Percentiles rank a stretch among this genome's conserved stretches.
Evolutionary conservation across 768 basidiomycete genomes (phyloP).

Genomic region (Leccinum aurantiacum): DNA sequence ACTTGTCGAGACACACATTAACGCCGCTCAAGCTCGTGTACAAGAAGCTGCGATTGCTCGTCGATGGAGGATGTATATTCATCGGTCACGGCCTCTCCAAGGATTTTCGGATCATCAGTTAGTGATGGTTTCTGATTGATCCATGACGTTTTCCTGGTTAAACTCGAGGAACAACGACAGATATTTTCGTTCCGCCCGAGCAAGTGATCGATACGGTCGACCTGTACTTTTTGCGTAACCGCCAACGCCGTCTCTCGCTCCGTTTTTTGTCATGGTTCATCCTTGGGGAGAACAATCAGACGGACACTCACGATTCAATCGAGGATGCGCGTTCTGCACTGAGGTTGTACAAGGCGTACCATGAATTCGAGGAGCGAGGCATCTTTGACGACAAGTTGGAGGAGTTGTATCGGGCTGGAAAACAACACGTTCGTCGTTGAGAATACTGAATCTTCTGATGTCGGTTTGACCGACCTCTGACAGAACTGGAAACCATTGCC

Average conservation of each 20-base stretch:
- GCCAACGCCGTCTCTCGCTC: slow-evolving; percentile 86
- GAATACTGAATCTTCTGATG: not conserved
- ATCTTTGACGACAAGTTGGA: slow-evolving; percentile 88
- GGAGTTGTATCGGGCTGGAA: slow-evolving; percentile 75
- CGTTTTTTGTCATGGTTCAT: slow-evolving; percentile 95
- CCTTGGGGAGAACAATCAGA: slow-evolving; percentile 89
- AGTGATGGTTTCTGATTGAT: slow-evolving; percentile 29
- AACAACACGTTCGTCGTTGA: slow-evolving; percentile 58
- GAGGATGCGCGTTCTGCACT: slow-evolving; percentile 92
- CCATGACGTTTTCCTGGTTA: not conserved
- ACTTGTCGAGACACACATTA: slow-evolving; percentile 78
- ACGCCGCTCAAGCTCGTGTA: slow-evolving; percentile 98
- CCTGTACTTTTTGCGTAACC: slow-evolving; percentile 77
- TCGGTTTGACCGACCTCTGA: not conserved
- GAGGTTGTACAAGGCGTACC: slow-evolving; percentile 79
- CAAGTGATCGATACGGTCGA: slow-evolving; percentile 98
- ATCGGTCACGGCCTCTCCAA: slow-evolving; percentile 97
- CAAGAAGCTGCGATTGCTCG: slow-evolving; percentile 91
- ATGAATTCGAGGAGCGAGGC: slow-evolving; percentile 70
- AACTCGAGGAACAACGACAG: slow-evolving; percentile 40
- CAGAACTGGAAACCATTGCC: slow-evolving; percentile 62
- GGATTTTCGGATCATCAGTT: slow-evolving; percentile 98
- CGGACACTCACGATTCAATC: slow-evolving; percentile 93
- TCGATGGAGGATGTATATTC: slow-evolving; percentile 94
- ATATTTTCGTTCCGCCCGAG: slow-evolving; percentile 92